Percentiles rank a stretch among this genome's conserved stretches.
Conservation (phyloP, 2,329 filamentous ascomycete species). For the Cladobotryum mycophilum region DNA sequence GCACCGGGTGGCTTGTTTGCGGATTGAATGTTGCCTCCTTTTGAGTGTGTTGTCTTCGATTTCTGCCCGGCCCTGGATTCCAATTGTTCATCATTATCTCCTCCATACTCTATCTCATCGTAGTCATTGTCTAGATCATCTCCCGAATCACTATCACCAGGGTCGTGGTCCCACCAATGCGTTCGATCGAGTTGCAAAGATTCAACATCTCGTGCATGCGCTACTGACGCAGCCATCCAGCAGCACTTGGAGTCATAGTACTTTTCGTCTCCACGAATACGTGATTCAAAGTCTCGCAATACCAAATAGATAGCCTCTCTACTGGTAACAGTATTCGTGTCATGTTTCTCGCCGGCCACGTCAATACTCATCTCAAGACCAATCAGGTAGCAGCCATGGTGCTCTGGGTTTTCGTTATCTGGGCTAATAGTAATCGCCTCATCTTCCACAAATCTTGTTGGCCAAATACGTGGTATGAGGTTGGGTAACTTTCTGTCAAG, state of each 20-base stretch:
- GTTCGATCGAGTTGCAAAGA: constrained; percentile 40
- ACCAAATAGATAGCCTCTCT: constrained; percentile 38
- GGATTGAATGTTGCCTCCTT: neutral
- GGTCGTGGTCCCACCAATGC: constrained; percentile 39
- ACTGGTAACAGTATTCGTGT: constrained; percentile 36
- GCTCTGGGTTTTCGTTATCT: constrained; percentile 35
- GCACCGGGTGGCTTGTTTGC: constrained; percentile 23
- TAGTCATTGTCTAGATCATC: constrained; percentile 37
- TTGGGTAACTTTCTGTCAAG: constrained; percentile 46
- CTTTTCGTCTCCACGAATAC: constrained; percentile 38
- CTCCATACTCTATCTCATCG: constrained; percentile 26
- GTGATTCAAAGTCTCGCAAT: constrained; percentile 42
- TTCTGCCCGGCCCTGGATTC: neutral
- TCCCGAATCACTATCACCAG: constrained; percentile 35
- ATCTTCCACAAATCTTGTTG: constrained; percentile 47
- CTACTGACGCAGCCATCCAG: constrained; percentile 41
- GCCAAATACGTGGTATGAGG: constrained; percentile 55
- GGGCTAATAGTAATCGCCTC: constrained; percentile 14
- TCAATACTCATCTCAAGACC: constrained; percentile 41
- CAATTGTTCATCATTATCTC: constrained; percentile 15
- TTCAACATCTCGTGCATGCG: constrained; percentile 33
- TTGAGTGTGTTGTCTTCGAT: neutral
- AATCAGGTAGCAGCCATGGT: constrained; percentile 56
- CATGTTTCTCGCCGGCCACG: constrained; percentile 20
- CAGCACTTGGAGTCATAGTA: constrained; percentile 44